Evolutionary conservation across 2,329 filamentous ascomycete species (phyloP).

Genomic region (Exophiala alcalophila): DNA sequence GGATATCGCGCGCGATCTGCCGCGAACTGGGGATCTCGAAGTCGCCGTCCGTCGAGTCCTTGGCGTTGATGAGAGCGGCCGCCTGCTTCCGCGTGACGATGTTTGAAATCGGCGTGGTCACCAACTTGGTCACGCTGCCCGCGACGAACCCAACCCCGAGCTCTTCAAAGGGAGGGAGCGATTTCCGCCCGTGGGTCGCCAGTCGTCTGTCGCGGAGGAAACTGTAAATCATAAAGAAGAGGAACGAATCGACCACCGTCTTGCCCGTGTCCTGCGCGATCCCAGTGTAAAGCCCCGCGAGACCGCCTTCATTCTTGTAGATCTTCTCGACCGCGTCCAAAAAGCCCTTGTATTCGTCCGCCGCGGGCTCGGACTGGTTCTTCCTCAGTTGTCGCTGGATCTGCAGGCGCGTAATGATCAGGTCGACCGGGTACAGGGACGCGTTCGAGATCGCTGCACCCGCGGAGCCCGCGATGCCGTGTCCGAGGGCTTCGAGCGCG

Average conservation of each 20-base stretch:
- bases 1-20: constrained; percentile 64
- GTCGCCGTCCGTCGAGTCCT: constrained; percentile 10
- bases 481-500: constrained; percentile 68
- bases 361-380: constrained; percentile 31
- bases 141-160: constrained; percentile 70
- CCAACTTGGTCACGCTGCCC: constrained; percentile 69
- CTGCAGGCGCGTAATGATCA: constrained; percentile 78
- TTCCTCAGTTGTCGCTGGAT: constrained; percentile 63
- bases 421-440: constrained; percentile 74
- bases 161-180: constrained; percentile 66
- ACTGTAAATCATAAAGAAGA: constrained; percentile 82
- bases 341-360: constrained; percentile 61
- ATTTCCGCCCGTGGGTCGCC: constrained; percentile 36
- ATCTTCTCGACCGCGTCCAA: constrained; percentile 69
- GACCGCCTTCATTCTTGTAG: constrained; percentile 66
- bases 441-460: constrained; percentile 78
- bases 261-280: constrained; percentile 63
- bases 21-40: constrained; percentile 43
- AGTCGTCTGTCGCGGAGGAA: constrained; percentile 50
- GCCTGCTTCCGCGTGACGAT: constrained; percentile 81
- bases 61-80: constrained; percentile 50
- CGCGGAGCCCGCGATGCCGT: constrained; percentile 74
- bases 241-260: constrained; percentile 70
- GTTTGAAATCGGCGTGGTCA: constrained; percentile 78
- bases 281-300: constrained; percentile 67